Conservation (phyloP, 2,329 filamentous ascomycete genomes). For the Nemania sp. region DNA sequence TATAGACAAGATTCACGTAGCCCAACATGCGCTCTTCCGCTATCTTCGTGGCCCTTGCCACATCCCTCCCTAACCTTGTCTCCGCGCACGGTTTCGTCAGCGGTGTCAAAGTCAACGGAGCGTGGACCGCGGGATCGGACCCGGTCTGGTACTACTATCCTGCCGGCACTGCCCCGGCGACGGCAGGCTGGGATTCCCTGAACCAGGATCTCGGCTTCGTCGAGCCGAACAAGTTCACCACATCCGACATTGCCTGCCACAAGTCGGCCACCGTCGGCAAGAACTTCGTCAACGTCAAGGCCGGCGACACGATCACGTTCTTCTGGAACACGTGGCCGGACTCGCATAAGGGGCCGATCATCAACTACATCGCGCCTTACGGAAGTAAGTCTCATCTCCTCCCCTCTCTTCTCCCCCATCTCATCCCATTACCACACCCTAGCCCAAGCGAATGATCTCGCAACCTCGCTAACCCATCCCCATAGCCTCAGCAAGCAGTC, state of each 20-base stretch:
- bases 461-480: conserved; percentile 43
- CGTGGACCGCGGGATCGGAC: conserved; percentile 29
- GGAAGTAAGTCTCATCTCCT: conserved; percentile 41
- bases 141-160: conserved; percentile 33
- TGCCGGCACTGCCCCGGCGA: conserved; percentile 23
- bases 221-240: conserved; percentile 42
- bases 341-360: conserved; percentile 43
- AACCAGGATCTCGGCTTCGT: conserved; percentile 51
- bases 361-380: conserved; percentile 42
- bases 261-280: conserved; percentile 45
- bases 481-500: conserved; percentile 49
- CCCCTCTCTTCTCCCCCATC: too few relatives aligned
- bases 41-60: conserved; percentile 20
- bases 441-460: conserved; percentile 46
- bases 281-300: conserved; percentile 42
- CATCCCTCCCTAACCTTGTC: conserved; percentile 21
- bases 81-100: conserved; percentile 32
- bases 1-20: background rate
- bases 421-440: conserved; percentile 46
- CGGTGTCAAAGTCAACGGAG: conserved; percentile 30
- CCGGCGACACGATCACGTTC: conserved; percentile 43
- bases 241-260: conserved; percentile 54
- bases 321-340: conserved; percentile 47
- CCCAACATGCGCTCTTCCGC: conserved; percentile 21
- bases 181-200: conserved; percentile 28